Conservation (phyloP, 1,139 yeast species). For the Magnusiomyces paraingens region DNA sequence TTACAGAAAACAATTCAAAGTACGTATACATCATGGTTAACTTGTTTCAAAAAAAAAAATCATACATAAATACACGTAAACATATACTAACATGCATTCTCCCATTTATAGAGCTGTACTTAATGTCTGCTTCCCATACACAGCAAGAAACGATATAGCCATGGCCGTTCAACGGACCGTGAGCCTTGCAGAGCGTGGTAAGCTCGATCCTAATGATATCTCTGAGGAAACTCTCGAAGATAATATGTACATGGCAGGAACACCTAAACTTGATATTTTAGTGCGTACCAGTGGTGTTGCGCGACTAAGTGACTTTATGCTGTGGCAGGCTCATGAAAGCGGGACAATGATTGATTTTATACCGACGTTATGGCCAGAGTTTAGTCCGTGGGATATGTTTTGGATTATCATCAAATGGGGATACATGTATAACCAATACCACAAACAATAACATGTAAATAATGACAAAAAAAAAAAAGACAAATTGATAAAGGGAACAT, state of each 20-base stretch:
- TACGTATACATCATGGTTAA: conserved; percentile 13
- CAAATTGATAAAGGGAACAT: too few relatives aligned
- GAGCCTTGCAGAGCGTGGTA: conserved; percentile 31
- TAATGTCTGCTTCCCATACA: conserved; percentile 92
- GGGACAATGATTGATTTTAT: conserved; percentile 51
- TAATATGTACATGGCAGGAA: conserved; percentile 56
- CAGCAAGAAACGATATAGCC: conserved; percentile 86
- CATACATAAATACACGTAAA: neutral
- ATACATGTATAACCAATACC: neutral
- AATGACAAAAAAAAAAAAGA: too few relatives aligned
- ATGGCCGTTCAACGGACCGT: conserved; percentile 56
- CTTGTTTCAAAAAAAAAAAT: neutral
- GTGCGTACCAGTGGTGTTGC: conserved; percentile 85
- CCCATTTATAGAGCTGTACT: conserved; percentile 52
- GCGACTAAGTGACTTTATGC: conserved; percentile 80
- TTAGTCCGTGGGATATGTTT: conserved; percentile 50
- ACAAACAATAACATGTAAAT: too few relatives aligned
- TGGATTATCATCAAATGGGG: conserved; percentile 49
- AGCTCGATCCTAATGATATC: conserved; percentile 32
- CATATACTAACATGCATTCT: neutral
- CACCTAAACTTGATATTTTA: conserved; percentile 76
- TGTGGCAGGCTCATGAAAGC: conserved; percentile 49
- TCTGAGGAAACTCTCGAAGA: conserved; percentile 44
- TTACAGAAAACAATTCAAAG: conserved; percentile 53
- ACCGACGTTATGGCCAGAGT: conserved; percentile 87